These are phyloP conservation scores for Fagopyrum homotropicum DNA, from an alignment of 148 eudicot species.

Conservation along the genomic window DNA sequence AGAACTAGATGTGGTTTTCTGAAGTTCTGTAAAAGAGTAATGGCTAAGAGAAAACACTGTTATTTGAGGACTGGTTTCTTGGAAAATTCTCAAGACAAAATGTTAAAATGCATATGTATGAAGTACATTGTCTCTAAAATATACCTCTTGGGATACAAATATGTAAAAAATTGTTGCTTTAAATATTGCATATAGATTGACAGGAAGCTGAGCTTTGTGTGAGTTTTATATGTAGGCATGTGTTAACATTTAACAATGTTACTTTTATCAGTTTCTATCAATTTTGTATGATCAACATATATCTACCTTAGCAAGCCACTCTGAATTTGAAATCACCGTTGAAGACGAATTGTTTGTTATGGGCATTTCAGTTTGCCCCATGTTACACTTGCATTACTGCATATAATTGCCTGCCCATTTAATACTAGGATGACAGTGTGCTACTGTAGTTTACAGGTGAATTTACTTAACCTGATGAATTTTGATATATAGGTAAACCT, in stretches of 20 bases:
- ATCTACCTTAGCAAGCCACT: too few species aligned
- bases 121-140: not conserved
- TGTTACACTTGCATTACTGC: not conserved
- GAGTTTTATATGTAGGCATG: not conserved
- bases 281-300: not conserved
- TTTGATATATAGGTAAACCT: not conserved
- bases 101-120: not conserved
- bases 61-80: too few species aligned
- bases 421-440: not conserved
- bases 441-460: not conserved
- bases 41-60: too few species aligned
- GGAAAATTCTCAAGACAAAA: not conserved
- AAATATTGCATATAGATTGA: not conserved
- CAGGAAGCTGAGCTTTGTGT: not conserved
- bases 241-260: not conserved
- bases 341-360: not conserved
- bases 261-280: not conserved
- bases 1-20: too few species aligned
- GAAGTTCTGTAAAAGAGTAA: too few species aligned
- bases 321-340: too few species aligned
- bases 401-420: not conserved
- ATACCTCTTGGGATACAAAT: not conserved
- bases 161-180: not conserved
- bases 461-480: not conserved
- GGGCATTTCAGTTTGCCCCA: too few species aligned